A percentile compares a stretch with the other conserved stretches of the same genome.
Conservation (phyloP, 2,329 filamentous ascomycete species). For the Ambrosiella beaveri region DNA sequence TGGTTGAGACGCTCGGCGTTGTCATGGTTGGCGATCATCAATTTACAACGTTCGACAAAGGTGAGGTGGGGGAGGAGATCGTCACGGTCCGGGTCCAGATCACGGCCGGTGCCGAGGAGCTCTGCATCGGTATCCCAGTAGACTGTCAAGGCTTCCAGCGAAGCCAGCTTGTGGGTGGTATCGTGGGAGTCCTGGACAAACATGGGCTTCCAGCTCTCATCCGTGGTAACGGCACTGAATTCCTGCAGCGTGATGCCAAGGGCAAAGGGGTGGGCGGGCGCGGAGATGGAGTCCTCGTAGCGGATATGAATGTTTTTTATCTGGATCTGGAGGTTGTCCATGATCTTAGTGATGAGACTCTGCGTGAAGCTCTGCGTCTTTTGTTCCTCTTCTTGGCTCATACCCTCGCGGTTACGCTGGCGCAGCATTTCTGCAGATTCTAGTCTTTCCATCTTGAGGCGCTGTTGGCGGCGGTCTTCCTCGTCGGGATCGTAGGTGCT, state of each 20-base stretch:
- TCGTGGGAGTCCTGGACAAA: constrained; percentile 78
- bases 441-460: constrained; percentile 97
- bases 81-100: constrained; percentile 33
- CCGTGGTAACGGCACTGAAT: constrained; percentile 91
- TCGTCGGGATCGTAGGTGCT: constrained; percentile 85
- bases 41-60: constrained; percentile 58
- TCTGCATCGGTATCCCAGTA: constrained; percentile 97
- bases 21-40: constrained; percentile 41
- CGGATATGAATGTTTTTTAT: constrained; percentile 97
- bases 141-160: constrained; percentile 70
- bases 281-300: constrained; percentile 94
- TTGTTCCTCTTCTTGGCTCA: constrained; percentile 88
- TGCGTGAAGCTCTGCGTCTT: constrained; percentile 97
- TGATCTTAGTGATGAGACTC: constrained; percentile 86
- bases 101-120: constrained; percentile 66
- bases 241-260: constrained; percentile 84
- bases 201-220: constrained; percentile 84
- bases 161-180: constrained; percentile 86
- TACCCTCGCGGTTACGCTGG: constrained; percentile 77
- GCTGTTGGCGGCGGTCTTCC: constrained; percentile 68
- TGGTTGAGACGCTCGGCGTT: constrained; percentile 33
- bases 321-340: constrained; percentile 94
- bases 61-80: constrained; percentile 55
- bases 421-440: constrained; percentile 91
- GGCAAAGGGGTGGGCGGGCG: constrained; percentile 87